A percentile compares a stretch with the other conserved stretches of the same genome.
These are phyloP conservation scores for Meira nashicola DNA, from an alignment of 1,284 basidiomycete species.

Conservation along the genomic window DNA sequence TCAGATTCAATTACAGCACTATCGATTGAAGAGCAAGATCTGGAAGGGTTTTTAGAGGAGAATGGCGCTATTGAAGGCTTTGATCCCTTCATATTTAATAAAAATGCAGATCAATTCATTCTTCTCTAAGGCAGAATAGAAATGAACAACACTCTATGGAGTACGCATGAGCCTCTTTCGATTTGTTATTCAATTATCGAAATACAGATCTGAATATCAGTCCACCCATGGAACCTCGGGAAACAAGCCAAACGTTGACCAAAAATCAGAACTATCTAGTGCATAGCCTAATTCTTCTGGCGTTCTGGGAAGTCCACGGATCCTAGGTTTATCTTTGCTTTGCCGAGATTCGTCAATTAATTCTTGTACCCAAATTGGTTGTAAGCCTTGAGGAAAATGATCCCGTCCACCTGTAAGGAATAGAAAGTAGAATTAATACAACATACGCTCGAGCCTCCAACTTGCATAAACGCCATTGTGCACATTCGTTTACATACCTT, in stretches of 20 bases:
- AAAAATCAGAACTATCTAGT: slow-evolving; percentile 17
- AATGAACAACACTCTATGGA: too few relatives aligned
- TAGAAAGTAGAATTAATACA: neutral
- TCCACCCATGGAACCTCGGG: slow-evolving; percentile 18
- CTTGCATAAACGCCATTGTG: neutral
- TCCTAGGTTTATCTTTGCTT: neutral
- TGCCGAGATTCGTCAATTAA: slow-evolving; percentile 11
- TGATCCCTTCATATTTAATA: too few relatives aligned
- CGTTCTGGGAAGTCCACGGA: slow-evolving; percentile 11
- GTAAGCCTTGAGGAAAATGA: slow-evolving; percentile 11
- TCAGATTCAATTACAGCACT: too few relatives aligned
- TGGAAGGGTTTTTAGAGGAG: too few relatives aligned
- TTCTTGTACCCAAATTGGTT: slow-evolving; percentile 10
- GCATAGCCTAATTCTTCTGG: slow-evolving; percentile 11
- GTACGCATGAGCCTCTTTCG: too few relatives aligned
- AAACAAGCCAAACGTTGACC: slow-evolving; percentile 14
- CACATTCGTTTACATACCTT: slow-evolving; percentile 4
- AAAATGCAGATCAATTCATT: too few relatives aligned
- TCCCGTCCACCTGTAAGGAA: slow-evolving; percentile 10
- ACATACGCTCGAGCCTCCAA: neutral
- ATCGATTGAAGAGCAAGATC: too few relatives aligned
- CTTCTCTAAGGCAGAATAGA: too few relatives aligned
- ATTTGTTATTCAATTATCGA: too few relatives aligned
- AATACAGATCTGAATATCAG: neutral
- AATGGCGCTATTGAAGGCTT: too few relatives aligned